Evolutionary conservation across 192 early-diverging fungal genomes (phyloP).

Genomic region (Phlyctochytrium bullatum): DNA sequence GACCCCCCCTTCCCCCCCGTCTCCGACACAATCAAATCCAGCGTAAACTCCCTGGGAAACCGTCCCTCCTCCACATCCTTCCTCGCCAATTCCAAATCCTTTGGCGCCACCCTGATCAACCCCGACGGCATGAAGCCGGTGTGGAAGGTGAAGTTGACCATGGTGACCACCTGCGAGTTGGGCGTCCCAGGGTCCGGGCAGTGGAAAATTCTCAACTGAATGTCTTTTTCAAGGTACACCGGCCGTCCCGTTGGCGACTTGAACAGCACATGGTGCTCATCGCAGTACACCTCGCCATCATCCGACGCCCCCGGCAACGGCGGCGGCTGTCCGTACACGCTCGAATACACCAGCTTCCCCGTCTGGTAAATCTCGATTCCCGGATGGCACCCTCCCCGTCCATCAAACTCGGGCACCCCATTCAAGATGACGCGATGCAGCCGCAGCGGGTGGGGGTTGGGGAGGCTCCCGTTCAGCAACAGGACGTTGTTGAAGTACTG

Average conservation of each 20-base stretch:
- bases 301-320: background rate
- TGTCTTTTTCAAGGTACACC: slow-evolving; percentile 32
- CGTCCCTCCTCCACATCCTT: slow-evolving; percentile 35
- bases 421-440: slow-evolving; percentile 49
- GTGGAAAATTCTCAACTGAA: slow-evolving; percentile 48
- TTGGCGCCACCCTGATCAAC: slow-evolving; percentile 47
- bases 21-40: slow-evolving; percentile 50
- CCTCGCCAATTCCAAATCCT: slow-evolving; percentile 50
- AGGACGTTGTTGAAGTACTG: slow-evolving; percentile 56
- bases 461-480: slow-evolving; percentile 41
- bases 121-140: slow-evolving; percentile 61
- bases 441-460: slow-evolving; percentile 39
- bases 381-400: slow-evolving; percentile 30
- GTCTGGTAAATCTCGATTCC: slow-evolving; percentile 53
- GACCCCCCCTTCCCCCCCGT: background rate
- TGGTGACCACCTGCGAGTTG: slow-evolving; percentile 40
- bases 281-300: slow-evolving; percentile 15
- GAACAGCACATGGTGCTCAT: slow-evolving; percentile 16
- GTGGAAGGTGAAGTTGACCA: slow-evolving; percentile 56
- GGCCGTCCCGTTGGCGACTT: slow-evolving; percentile 5
- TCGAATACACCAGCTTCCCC: slow-evolving; percentile 40
- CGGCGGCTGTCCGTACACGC: slow-evolving; percentile 6
- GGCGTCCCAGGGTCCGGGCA: slow-evolving; percentile 31
- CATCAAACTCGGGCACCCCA: slow-evolving; percentile 41
- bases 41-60: slow-evolving; percentile 38